Conservation (phyloP, 352 stramenopile genomes). For the Globisporangium carolinianum region DNA sequence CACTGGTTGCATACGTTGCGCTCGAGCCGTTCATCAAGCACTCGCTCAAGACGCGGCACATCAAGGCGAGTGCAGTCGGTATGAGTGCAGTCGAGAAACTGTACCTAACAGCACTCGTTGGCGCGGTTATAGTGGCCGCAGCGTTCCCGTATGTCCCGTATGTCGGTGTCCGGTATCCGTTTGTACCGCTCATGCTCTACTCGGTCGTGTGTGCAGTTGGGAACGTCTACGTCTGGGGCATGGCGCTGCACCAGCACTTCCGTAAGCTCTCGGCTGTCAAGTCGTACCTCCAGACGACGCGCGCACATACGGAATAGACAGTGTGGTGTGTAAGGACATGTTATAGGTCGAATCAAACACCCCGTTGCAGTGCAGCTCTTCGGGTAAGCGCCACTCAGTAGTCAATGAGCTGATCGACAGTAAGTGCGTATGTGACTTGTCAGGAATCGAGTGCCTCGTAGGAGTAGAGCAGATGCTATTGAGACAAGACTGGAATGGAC, state of each 20-base stretch:
- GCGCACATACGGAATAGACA: background rate
- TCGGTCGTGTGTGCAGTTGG: slow-evolving; percentile 65
- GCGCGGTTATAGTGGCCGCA: slow-evolving; percentile 25
- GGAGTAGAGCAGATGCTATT: background rate
- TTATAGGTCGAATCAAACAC: too few relatives aligned
- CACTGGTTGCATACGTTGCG: slow-evolving; percentile 49
- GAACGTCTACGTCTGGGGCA: slow-evolving; percentile 74
- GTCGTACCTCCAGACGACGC: slow-evolving; percentile 42
- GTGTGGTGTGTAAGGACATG: too few relatives aligned
- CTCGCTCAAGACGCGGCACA: slow-evolving; percentile 61
- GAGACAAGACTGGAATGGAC: background rate
- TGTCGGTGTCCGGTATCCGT: slow-evolving; percentile 43
- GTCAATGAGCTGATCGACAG: too few relatives aligned
- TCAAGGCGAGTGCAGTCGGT: slow-evolving; percentile 50
- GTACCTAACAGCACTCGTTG: slow-evolving; percentile 38
- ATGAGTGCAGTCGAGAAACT: slow-evolving; percentile 49
- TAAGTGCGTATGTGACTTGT: too few relatives aligned
- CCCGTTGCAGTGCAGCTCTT: too few relatives aligned
- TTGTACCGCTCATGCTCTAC: slow-evolving; percentile 77
- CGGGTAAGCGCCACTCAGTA: too few relatives aligned
- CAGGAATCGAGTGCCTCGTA: too few relatives aligned
- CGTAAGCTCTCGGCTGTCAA: slow-evolving; percentile 64
- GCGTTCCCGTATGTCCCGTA: slow-evolving; percentile 51
- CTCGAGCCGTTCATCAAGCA: slow-evolving; percentile 64
- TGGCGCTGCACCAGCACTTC: slow-evolving; percentile 53